Evolutionary conservation across 2,329 filamentous ascomycete genomes (phyloP).

Genomic region (Botrytis squamosa): DNA sequence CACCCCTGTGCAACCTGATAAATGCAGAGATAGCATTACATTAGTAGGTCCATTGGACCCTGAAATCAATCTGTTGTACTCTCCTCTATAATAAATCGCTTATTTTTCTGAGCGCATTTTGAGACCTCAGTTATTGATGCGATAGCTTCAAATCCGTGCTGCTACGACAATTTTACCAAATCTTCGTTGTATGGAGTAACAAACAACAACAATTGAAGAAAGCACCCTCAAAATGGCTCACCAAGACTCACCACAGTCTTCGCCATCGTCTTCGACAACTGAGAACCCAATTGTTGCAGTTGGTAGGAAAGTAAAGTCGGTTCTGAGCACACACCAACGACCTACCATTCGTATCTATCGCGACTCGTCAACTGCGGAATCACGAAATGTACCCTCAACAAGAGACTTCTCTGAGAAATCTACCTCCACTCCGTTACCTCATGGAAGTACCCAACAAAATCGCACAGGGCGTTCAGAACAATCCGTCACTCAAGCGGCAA

Average conservation of each 20-base stretch:
- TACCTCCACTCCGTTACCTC: background rate
- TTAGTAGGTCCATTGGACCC: background rate
- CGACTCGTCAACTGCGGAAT: constrained; percentile 21
- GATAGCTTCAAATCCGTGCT: background rate
- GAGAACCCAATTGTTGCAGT: constrained; percentile 32
- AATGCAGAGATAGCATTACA: background rate
- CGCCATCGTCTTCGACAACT: constrained; percentile 24
- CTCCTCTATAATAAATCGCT: background rate
- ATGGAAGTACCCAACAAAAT: background rate
- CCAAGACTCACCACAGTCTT: constrained; percentile 20
- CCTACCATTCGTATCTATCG: constrained; percentile 34
- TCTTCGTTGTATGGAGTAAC: background rate
- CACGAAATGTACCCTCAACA: constrained; percentile 12
- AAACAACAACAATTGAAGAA: background rate
- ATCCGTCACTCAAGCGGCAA: background rate
- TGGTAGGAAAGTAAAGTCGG: constrained; percentile 33
- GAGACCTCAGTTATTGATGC: background rate
- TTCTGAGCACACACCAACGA: constrained; percentile 27
- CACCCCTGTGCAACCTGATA: constrained; percentile 11
- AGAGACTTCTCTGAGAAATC: constrained; percentile 20
- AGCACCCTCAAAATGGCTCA: constrained; percentile 21
- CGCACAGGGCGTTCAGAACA: background rate
- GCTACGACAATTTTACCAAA: background rate
- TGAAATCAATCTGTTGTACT: background rate
- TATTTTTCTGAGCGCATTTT: background rate